phyloP scores from a whole-genome alignment of 495 filamentous ascomycete genomes.

The Pyrenula massariospora region DNA sequence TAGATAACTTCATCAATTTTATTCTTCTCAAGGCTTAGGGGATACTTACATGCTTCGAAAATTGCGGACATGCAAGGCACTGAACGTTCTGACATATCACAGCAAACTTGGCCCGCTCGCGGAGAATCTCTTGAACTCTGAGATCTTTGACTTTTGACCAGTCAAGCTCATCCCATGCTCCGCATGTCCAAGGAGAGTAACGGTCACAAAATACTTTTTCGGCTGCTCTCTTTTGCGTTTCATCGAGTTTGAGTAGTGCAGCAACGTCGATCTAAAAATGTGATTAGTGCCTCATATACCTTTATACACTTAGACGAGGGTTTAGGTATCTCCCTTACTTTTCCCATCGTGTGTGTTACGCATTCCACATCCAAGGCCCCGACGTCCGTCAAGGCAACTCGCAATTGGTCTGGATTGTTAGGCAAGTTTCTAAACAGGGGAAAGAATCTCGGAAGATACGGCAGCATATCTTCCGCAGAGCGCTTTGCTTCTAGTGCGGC shows the following conservation, averaged over 20 bases:
- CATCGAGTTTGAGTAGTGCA: conserved; percentile 11
- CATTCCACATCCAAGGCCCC: conserved; percentile 67
- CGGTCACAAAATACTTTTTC: conserved; percentile 52
- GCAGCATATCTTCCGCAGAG: conserved; percentile 67
- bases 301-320: conserved; percentile 34
- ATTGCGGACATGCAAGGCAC: conserved; percentile 57
- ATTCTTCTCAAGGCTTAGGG: background rate
- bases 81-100: conserved; percentile 40
- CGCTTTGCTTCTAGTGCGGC: conserved; percentile 45
- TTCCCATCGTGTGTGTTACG: conserved; percentile 62
- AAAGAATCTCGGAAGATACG: conserved; percentile 60
- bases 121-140: conserved; percentile 58
- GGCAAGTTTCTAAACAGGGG: conserved; percentile 49
- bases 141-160: conserved; percentile 70
- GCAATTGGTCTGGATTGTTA: conserved; percentile 40
- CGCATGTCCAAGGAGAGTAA: conserved; percentile 54
- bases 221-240: conserved; percentile 28
- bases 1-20: conserved; percentile 17
- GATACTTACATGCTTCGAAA: conserved; percentile 67
- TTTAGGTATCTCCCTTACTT: conserved; percentile 37
- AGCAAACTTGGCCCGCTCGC: conserved; percentile 52
- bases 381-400: conserved; percentile 50
- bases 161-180: conserved; percentile 79
- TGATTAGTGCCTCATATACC: conserved; percentile 11
- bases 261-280: conserved; percentile 16